phyloP scores from a whole-genome alignment of 768 basidiomycete species.

The Tubosaeta sp. region DNA sequence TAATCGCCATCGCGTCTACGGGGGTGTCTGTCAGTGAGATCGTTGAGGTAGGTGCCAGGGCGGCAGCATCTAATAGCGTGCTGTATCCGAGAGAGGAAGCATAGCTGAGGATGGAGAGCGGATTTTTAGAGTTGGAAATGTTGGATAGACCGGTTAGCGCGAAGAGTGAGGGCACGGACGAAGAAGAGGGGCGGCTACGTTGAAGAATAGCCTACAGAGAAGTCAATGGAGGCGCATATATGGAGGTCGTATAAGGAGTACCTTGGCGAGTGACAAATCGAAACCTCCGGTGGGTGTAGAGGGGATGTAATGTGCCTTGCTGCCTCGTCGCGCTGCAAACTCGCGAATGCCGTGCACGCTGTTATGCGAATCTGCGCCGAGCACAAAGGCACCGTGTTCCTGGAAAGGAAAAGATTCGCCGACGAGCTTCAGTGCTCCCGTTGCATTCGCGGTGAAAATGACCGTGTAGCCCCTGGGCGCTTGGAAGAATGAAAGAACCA shows the following conservation, averaged over 20 bases:
- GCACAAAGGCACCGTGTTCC: constrained; percentile 54
- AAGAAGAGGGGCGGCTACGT: constrained; percentile 41
- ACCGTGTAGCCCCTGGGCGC: constrained; percentile 76
- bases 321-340: constrained; percentile 56
- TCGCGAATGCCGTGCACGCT: constrained; percentile 79
- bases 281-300: constrained; percentile 65
- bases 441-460: constrained; percentile 78
- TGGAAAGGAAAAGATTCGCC: constrained; percentile 77
- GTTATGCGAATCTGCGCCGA: constrained; percentile 78
- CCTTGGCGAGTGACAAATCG: constrained; percentile 55
- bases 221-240: constrained; percentile 17
- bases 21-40: constrained; percentile 63
- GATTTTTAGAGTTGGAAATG: constrained; percentile 69
- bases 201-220: constrained; percentile 49
- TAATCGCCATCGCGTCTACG: constrained; percentile 79
- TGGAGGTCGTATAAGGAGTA: constrained; percentile 24
- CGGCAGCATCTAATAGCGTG: constrained; percentile 79
- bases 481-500: constrained; percentile 72
- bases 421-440: constrained; percentile 73
- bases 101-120: constrained; percentile 58
- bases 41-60: constrained; percentile 66
- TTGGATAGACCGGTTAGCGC: constrained; percentile 81
- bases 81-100: constrained; percentile 68
- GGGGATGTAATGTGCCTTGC: constrained; percentile 59
- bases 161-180: constrained; percentile 51